These are phyloP conservation scores for Apophysomyces sp. DNA, from an alignment of 371 early-diverging fungal species.

Conservation along the genomic window DNA sequence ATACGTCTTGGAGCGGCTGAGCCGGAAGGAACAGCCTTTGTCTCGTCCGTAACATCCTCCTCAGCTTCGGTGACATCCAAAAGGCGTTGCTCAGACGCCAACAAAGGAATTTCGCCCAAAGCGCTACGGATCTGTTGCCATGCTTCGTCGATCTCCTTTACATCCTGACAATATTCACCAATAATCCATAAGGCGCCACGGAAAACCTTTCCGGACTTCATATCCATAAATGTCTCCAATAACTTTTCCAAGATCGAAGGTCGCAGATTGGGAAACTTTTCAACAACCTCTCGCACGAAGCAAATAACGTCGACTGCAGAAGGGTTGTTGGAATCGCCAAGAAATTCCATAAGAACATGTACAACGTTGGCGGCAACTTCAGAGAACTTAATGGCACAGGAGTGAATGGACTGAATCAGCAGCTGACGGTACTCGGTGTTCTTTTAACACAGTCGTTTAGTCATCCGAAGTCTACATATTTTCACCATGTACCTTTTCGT, in stretches of 20 bases:
- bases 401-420: slow-evolving; percentile 94
- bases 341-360: slow-evolving; percentile 91
- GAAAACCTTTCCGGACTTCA: slow-evolving; percentile 95
- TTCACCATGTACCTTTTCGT: slow-evolving; percentile 69
- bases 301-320: slow-evolving; percentile 95
- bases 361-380: slow-evolving; percentile 94
- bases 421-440: slow-evolving; percentile 91
- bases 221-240: slow-evolving; percentile 80
- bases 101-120: slow-evolving; percentile 90
- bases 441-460: slow-evolving; percentile 29
- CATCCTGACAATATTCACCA: slow-evolving; percentile 85
- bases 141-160: slow-evolving; percentile 77
- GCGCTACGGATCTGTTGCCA: slow-evolving; percentile 80
- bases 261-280: slow-evolving; percentile 90
- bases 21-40: slow-evolving; percentile 34
- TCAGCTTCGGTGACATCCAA: slow-evolving; percentile 61
- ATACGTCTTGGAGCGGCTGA: slow-evolving; percentile 70
- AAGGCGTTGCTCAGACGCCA: slow-evolving; percentile 83
- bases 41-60: slow-evolving; percentile 35
- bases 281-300: slow-evolving; percentile 95
- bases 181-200: slow-evolving; percentile 97
- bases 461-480: neutral
- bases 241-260: slow-evolving; percentile 76
- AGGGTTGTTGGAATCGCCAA: slow-evolving; percentile 86
- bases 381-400: slow-evolving; percentile 93